Conservation (phyloP, 106 monocot genomes). For the Acorus gramineus region DNA sequence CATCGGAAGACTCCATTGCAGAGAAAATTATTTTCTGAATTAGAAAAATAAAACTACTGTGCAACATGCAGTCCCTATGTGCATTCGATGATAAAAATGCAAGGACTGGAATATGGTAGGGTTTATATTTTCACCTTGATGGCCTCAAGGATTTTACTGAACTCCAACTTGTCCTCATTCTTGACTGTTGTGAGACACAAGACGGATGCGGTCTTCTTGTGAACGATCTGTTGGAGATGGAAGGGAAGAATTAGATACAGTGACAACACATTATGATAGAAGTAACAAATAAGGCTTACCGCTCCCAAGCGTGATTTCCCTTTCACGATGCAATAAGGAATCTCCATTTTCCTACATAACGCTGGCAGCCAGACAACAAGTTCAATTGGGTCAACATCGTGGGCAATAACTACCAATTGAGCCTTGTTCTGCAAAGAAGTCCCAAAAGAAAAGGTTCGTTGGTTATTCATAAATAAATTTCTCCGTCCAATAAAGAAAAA, state of each 20-base stretch:
- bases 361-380: constrained; percentile 66
- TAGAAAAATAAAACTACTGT: too few relatives aligned
- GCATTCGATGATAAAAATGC: too few relatives aligned
- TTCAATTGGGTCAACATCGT: constrained; percentile 68
- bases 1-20: too few relatives aligned
- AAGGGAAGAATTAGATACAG: too few relatives aligned
- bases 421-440: constrained; percentile 45
- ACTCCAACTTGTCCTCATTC: constrained; percentile 25
- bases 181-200: constrained; percentile 23
- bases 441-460: too few relatives aligned
- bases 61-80: too few relatives aligned
- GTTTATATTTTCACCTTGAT: constrained; percentile 8
- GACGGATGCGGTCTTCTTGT: constrained; percentile 42
- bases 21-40: too few relatives aligned
- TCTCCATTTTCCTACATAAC: constrained; percentile 69
- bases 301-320: constrained; percentile 61
- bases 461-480: too few relatives aligned
- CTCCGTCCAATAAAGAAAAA: neutral
- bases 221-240: constrained; percentile 22
- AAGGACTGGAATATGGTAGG: too few relatives aligned
- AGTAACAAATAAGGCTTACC: constrained; percentile 14
- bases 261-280: neutral
- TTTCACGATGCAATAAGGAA: constrained; percentile 68
- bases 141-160: constrained; percentile 26
- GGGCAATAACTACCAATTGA: constrained; percentile 63